Conservation (phyloP, 164 flowering plant species). For the Umbilicus rupestris region DNA sequence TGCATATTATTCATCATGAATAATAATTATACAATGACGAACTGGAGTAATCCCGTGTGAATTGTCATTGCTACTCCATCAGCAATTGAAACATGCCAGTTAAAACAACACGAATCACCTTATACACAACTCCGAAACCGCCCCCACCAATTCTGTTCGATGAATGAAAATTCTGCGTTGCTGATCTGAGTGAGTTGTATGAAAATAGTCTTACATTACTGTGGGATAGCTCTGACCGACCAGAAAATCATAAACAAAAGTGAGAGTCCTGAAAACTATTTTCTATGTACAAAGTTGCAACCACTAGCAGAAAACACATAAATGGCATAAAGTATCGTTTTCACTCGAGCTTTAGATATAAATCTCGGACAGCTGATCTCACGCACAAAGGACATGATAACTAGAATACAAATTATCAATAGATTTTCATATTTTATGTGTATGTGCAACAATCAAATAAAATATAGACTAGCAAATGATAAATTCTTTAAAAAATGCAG, state of each 20-base stretch:
- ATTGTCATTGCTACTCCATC: neutral
- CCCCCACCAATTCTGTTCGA: conserved; percentile 65
- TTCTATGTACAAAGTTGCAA: neutral
- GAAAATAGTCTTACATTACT: conserved; percentile 40
- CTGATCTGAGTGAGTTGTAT: conserved; percentile 53
- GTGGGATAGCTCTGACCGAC: conserved; percentile 21
- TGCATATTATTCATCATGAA: conserved; percentile 17
- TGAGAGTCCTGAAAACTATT: neutral
- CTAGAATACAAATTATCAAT: too few species aligned
- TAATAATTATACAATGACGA: neutral
- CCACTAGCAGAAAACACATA: too few species aligned
- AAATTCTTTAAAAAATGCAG: too few species aligned
- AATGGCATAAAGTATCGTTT: too few species aligned
- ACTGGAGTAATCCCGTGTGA: neutral
- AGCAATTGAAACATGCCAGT: neutral
- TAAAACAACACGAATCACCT: conserved; percentile 27
- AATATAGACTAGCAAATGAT: too few species aligned
- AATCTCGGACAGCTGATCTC: too few species aligned
- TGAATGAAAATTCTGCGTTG: conserved; percentile 51
- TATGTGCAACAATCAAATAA: too few species aligned
- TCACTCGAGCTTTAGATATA: too few species aligned
- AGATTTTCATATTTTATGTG: too few species aligned
- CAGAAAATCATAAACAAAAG: conserved; percentile 14
- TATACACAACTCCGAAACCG: conserved; percentile 80
- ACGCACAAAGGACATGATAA: too few species aligned